Percentiles rank a stretch among this genome's conserved stretches.
Conservation (phyloP, 2,329 filamentous ascomycete genomes). For the Immersiporthe knoxdaviesiana region DNA sequence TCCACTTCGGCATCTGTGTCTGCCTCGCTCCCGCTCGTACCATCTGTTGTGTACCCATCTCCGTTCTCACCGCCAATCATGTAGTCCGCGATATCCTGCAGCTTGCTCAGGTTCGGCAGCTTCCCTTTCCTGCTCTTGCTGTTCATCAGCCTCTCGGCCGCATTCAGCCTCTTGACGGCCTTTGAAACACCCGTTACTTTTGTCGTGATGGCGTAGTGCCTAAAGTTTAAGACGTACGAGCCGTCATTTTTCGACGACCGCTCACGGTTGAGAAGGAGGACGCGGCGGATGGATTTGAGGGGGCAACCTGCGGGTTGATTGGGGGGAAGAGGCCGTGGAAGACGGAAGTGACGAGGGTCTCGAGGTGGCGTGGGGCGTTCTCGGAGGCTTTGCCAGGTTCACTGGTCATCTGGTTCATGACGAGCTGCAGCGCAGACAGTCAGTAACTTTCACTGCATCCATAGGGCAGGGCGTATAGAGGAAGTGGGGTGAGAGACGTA, state of each 20-base stretch:
- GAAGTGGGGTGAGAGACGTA: constrained; percentile 42
- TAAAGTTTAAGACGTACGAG: constrained; percentile 80
- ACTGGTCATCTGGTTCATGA: constrained; percentile 96
- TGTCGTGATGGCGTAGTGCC: constrained; percentile 95
- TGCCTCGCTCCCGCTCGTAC: constrained; percentile 82
- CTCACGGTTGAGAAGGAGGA: constrained; percentile 88
- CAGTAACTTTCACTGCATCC: constrained; percentile 30
- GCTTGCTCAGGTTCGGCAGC: constrained; percentile 85
- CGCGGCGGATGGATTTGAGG: constrained; percentile 91
- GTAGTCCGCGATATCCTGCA: constrained; percentile 94
- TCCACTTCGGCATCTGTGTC: constrained; percentile 97
- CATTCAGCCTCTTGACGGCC: constrained; percentile 79
- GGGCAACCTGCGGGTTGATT: constrained; percentile 88
- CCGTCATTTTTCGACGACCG: constrained; percentile 55
- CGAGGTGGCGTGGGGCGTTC: constrained; percentile 89
- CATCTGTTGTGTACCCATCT: constrained; percentile 83
- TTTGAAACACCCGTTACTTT: constrained; percentile 83
- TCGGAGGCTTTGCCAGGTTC: constrained; percentile 62
- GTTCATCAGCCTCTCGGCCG: constrained; percentile 77
- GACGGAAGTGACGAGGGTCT: constrained; percentile 87
- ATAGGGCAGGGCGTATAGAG: neutral
- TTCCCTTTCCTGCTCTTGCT: constrained; percentile 66
- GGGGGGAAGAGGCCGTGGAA: constrained; percentile 97
- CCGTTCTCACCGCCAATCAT: constrained; percentile 81
- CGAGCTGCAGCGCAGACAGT: constrained; percentile 58